Percentiles rank a stretch among this genome's conserved stretches.
Evolutionary conservation across 108 stramenopile species (phyloP).

Genomic region (Cyclotella distinguenda): DNA sequence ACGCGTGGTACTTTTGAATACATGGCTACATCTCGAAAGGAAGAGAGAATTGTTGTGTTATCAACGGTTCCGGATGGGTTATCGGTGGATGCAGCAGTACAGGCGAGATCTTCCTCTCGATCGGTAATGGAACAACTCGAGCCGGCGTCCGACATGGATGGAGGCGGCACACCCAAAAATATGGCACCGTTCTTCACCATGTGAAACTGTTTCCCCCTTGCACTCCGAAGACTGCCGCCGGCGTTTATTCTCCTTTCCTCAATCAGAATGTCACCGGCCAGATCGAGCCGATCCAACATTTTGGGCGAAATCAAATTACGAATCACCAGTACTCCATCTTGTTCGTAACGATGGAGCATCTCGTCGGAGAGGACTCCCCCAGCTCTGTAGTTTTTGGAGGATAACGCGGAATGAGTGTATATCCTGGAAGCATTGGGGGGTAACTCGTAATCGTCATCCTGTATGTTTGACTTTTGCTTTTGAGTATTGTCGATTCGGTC

Average conservation of each 20-base stretch:
- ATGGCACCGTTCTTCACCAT: slow-evolving; percentile 59
- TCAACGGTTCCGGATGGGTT: slow-evolving; percentile 7
- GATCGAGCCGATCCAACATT: slow-evolving; percentile 34
- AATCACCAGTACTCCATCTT: slow-evolving; percentile 37
- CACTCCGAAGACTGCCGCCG: background rate
- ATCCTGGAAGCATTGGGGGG: slow-evolving; percentile 4
- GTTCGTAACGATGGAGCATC: slow-evolving; percentile 32
- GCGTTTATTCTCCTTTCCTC: background rate
- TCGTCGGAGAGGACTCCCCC: slow-evolving; percentile 33
- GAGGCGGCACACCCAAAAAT: slow-evolving; percentile 47
- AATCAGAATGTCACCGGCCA: slow-evolving; percentile 19
- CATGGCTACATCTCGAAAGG: slow-evolving; percentile 44
- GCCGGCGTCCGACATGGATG: background rate
- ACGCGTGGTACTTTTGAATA: slow-evolving; percentile 45
- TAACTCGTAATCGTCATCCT: no score
- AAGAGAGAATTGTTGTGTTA: slow-evolving; percentile 20
- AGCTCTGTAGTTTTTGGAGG: slow-evolving; percentile 34
- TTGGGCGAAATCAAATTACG: slow-evolving; percentile 36
- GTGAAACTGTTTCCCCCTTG: slow-evolving; percentile 61
- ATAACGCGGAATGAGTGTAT: slow-evolving; percentile 25
- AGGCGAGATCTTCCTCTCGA: slow-evolving; percentile 6
- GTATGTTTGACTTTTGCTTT: background rate
- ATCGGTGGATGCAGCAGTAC: slow-evolving; percentile 42
- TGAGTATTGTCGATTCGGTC: background rate
- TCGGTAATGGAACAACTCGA: background rate